Conservation (phyloP, 208 protist species). For the Lotmaria passim region DNA sequence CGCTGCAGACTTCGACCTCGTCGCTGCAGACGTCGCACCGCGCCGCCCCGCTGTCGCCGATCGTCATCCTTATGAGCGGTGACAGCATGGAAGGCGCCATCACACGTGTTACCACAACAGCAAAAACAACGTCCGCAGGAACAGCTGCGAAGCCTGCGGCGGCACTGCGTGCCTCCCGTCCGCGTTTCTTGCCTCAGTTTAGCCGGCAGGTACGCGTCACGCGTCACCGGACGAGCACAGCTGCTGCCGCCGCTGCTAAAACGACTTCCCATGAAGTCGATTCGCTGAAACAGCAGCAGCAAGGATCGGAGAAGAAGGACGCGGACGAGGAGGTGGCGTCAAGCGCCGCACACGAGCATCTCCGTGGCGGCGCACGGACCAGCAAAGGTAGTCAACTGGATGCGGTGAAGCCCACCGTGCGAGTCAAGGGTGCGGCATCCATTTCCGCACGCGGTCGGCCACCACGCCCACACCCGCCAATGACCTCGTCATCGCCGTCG, state of each 20-base stretch:
- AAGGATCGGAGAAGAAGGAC: too few relatives aligned
- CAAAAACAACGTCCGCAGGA: background rate
- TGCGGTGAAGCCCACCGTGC: background rate
- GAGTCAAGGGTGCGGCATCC: background rate
- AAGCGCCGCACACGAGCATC: too few relatives aligned
- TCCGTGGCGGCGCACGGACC: background rate
- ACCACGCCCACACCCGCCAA: background rate
- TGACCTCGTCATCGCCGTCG: background rate
- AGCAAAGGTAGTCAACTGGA: background rate
- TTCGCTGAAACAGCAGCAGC: too few relatives aligned
- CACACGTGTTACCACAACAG: background rate
- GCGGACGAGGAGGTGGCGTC: too few relatives aligned
- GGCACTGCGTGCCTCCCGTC: background rate
- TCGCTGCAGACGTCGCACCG: background rate
- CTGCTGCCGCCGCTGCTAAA: too few relatives aligned
- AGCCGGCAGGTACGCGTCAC: background rate
- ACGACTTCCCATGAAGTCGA: too few relatives aligned
- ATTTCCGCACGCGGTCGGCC: background rate
- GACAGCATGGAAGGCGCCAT: background rate
- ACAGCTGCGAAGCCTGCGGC: background rate
- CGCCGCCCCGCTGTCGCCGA: background rate
- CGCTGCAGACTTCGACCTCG: background rate
- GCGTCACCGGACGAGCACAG: too few relatives aligned
- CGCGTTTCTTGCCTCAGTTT: conserved; percentile 6
- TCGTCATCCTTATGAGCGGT: conserved; percentile 3